Evolutionary conservation across 2,329 filamentous ascomycete species (phyloP).

Genomic region (Microascus cirrosus): DNA sequence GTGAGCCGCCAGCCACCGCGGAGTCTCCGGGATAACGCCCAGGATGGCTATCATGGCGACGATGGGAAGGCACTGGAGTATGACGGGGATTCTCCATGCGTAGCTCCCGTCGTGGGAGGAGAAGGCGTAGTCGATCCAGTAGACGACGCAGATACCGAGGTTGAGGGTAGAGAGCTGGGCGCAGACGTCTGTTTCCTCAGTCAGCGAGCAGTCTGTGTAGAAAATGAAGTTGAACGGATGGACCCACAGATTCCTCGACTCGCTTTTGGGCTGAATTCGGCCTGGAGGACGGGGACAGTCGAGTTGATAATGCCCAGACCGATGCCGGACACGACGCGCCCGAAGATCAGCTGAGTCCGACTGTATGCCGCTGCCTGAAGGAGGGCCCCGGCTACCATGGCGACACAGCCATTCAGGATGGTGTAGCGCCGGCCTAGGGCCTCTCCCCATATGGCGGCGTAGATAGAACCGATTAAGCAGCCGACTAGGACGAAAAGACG

Average conservation of each 20-base stretch:
- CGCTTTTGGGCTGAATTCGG: constrained; percentile 28
- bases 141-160: constrained; percentile 30
- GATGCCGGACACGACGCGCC: constrained; percentile 32
- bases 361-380: constrained; percentile 30
- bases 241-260: constrained; percentile 20
- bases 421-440: constrained; percentile 28
- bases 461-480: constrained; percentile 27
- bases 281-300: constrained; percentile 29
- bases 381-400: constrained; percentile 32
- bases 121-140: constrained; percentile 34
- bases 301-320: constrained; percentile 34
- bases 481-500: constrained; percentile 15
- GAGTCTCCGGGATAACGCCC: constrained; percentile 27
- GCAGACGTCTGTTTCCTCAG: constrained; percentile 22
- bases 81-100: constrained; percentile 28
- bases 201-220: too few relatives aligned
- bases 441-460: constrained; percentile 28
- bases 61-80: constrained; percentile 27
- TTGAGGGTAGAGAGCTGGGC: constrained; percentile 35
- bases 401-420: constrained; percentile 25
- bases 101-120: constrained; percentile 17
- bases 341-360: constrained; percentile 31
- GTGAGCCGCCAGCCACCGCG: constrained; percentile 28
- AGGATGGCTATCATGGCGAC: constrained; percentile 25
- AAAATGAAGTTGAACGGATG: background rate